A percentile compares a stretch with the other conserved stretches of the same genome.
Evolutionary conservation across 768 basidiomycete genomes (phyloP).

Genomic region (Russula ochroleuca): DNA sequence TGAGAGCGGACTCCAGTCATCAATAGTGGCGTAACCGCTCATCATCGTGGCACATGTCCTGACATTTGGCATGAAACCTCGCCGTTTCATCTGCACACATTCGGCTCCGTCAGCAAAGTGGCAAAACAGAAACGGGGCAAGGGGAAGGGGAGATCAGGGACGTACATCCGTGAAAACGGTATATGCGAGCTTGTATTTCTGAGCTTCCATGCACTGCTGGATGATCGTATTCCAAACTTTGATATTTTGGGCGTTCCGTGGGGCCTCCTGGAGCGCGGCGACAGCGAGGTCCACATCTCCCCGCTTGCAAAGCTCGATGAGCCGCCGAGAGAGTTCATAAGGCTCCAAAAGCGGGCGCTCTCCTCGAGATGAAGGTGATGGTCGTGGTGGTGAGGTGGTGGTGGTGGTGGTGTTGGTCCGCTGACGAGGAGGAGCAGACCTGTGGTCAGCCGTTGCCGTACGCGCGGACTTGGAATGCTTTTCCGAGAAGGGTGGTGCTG

Average conservation of each 20-base stretch:
- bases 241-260: conserved; percentile 69
- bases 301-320: conserved; percentile 53
- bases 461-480: not conserved
- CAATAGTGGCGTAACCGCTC: conserved; percentile 55
- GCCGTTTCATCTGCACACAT: conserved; percentile 68
- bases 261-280: conserved; percentile 59
- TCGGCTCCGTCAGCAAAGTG: not conserved
- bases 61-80: conserved; percentile 65
- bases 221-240: conserved; percentile 80
- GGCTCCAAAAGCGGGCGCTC: conserved; percentile 43
- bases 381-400: no score
- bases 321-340: conserved; percentile 53
- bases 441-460: not conserved
- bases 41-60: conserved; percentile 70
- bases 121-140: not conserved
- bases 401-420: not conserved
- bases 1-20: conserved; percentile 53
- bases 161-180: conserved; percentile 67
- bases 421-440: not conserved
- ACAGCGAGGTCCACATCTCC: conserved; percentile 62
- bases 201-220: conserved; percentile 53
- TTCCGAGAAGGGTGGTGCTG: not conserved
- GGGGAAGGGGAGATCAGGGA: not conserved
- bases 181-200: conserved; percentile 56
- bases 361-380: not conserved